Conservation (phyloP, 495 filamentous ascomycete species). For the Mytilinidion resinicola region DNA sequence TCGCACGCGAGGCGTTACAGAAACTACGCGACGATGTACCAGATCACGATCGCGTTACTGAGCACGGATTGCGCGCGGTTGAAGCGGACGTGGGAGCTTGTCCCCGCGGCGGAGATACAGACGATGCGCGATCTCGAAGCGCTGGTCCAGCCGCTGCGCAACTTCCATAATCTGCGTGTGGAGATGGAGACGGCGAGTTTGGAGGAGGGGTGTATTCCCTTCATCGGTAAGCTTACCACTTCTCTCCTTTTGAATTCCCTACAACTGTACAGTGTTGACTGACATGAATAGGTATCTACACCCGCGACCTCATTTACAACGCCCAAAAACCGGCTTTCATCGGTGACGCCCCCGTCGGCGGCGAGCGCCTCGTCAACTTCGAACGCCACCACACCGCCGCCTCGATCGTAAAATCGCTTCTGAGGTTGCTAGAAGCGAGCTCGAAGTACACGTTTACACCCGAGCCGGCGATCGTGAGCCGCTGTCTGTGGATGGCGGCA, state of each 20-base stretch:
- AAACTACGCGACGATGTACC: slow-evolving; percentile 95
- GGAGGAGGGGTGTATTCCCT: slow-evolving; percentile 89
- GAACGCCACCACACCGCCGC: slow-evolving; percentile 88
- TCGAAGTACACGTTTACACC: slow-evolving; percentile 79
- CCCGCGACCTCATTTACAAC: slow-evolving; percentile 95
- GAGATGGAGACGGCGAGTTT: slow-evolving; percentile 81
- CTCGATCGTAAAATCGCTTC: slow-evolving; percentile 84
- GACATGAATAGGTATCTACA: slow-evolving; percentile 58
- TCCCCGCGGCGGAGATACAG: slow-evolving; percentile 62
- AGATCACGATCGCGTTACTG: slow-evolving; percentile 85
- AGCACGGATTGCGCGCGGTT: slow-evolving; percentile 75
- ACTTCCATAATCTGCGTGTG: slow-evolving; percentile 80
- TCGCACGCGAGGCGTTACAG: slow-evolving; percentile 74
- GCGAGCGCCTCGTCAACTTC: slow-evolving; percentile 84
- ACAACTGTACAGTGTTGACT: background rate
- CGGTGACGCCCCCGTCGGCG: slow-evolving; percentile 55
- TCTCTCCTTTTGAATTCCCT: background rate
- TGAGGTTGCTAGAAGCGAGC: slow-evolving; percentile 87
- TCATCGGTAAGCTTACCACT: slow-evolving; percentile 61
- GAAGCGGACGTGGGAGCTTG: slow-evolving; percentile 70
- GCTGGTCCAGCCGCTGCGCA: slow-evolving; percentile 78
- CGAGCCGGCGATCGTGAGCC: slow-evolving; percentile 78
- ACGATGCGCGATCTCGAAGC: slow-evolving; percentile 75
- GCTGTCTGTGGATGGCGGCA: slow-evolving; percentile 92
- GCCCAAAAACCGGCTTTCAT: slow-evolving; percentile 74